phyloP scores from a whole-genome alignment of 2,329 filamentous ascomycete species.

The Blumeriella jaapii region DNA sequence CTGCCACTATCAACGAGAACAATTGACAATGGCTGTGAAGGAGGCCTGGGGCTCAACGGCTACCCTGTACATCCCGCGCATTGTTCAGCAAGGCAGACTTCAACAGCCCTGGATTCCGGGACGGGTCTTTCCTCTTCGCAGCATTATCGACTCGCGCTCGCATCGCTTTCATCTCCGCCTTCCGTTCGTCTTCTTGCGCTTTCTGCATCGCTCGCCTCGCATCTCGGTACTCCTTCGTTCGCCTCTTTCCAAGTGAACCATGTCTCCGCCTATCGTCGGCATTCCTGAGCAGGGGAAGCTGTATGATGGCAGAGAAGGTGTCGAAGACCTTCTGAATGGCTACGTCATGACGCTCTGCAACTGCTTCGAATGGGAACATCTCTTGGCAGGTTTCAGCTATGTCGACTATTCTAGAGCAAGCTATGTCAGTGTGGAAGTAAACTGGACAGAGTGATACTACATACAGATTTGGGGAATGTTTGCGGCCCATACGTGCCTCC shows the following conservation, averaged over 20 bases:
- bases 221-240: constrained; percentile 32
- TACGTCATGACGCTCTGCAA: constrained; percentile 35
- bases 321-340: constrained; percentile 35
- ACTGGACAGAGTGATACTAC: constrained; percentile 1
- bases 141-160: constrained; percentile 8
- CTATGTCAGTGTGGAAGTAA: constrained; percentile 17
- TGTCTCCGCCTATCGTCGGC: constrained; percentile 33
- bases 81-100: constrained; percentile 12
- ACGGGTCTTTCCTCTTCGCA: constrained; percentile 2
- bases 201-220: constrained; percentile 31
- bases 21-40: neutral
- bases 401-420: constrained; percentile 34
- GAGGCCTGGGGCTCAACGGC: too few species aligned
- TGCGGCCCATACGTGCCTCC: constrained; percentile 2
- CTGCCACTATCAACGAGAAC: neutral
- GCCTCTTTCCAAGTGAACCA: constrained; percentile 31
- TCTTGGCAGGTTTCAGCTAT: constrained; percentile 38
- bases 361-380: constrained; percentile 34
- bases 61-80: constrained; percentile 3
- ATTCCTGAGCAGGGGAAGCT: constrained; percentile 36
- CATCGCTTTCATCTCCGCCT: constrained; percentile 8
- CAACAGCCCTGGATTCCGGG: constrained; percentile 8
- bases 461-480: constrained; percentile 22
- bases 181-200: constrained; percentile 18
- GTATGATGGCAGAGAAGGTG: constrained; percentile 36